Evolutionary conservation across 495 filamentous ascomycete species (phyloP).

Genomic region (Hypoxylon cercidicola): DNA sequence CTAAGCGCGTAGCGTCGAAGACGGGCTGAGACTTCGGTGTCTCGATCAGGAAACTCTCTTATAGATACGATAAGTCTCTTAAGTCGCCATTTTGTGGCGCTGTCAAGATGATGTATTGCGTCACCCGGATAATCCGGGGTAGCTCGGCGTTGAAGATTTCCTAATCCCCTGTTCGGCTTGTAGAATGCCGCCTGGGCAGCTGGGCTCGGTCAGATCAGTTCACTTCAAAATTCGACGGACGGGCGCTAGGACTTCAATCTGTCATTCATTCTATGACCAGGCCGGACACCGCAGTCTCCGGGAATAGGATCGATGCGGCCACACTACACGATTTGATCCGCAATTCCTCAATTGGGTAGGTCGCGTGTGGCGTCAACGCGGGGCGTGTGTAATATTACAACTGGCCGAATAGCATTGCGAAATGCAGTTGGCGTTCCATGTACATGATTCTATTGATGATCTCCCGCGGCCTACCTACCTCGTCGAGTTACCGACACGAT

Average conservation of each 20-base stretch:
- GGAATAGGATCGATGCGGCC: conserved; percentile 14
- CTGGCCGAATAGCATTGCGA: conserved; percentile 15
- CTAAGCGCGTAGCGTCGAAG: too few species aligned
- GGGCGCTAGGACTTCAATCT: conserved; percentile 5
- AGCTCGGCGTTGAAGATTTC: conserved; percentile 1
- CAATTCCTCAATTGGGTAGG: conserved; percentile 25
- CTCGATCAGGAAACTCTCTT: background rate
- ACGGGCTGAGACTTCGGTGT: background rate
- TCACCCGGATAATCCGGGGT: background rate
- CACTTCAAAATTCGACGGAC: conserved; percentile 12
- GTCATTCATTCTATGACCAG: conserved; percentile 3
- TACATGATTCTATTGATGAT: conserved; percentile 10
- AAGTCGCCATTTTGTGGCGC: background rate
- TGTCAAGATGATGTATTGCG: background rate
- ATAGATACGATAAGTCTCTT: background rate
- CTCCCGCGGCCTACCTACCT: conserved; percentile 10
- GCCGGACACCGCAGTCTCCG: conserved; percentile 1
- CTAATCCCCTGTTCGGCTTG: conserved; percentile 3
- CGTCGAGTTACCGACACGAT: conserved; percentile 31
- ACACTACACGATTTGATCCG: background rate
- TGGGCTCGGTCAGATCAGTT: background rate
- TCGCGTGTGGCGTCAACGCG: conserved; percentile 12
- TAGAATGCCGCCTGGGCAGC: background rate
- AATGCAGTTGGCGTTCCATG: background rate
- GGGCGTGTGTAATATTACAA: conserved; percentile 7